phyloP scores from a whole-genome alignment of 805 yeast species.

The Cyberlindnera lachancei region DNA sequence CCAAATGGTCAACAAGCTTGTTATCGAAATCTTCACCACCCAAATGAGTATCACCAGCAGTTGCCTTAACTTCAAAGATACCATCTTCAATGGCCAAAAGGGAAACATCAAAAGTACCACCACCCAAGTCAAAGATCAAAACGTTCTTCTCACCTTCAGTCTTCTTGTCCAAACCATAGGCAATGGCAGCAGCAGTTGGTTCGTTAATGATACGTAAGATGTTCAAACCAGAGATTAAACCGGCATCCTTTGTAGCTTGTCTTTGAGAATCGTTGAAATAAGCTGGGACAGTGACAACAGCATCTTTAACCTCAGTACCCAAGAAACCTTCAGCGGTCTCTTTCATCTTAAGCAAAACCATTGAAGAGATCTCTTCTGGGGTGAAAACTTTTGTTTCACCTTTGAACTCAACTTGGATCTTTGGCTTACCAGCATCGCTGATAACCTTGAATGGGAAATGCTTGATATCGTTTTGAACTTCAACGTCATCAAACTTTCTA shows the following conservation, averaged over 20 bases:
- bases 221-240: conserved; percentile 17
- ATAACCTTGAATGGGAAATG: conserved; percentile 80
- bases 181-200: conserved; percentile 19
- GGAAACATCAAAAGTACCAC: conserved; percentile 97
- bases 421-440: conserved; percentile 69
- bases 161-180: conserved; percentile 83
- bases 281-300: conserved; percentile 50
- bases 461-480: conserved; percentile 73
- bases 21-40: conserved; percentile 26
- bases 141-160: conserved; percentile 79
- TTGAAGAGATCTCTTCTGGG: conserved; percentile 92
- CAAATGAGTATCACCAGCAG: conserved; percentile 34
- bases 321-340: conserved; percentile 88
- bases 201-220: conserved; percentile 17
- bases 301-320: conserved; percentile 79
- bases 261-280: conserved; percentile 19
- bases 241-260: conserved; percentile 19
- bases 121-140: conserved; percentile 91
- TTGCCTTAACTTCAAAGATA: conserved; percentile 93
- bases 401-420: conserved; percentile 47
- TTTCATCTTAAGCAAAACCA: conserved; percentile 87
- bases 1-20: conserved; percentile 90
- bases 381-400: conserved; percentile 83
- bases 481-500: conserved; percentile 74
- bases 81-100: conserved; percentile 89